These are phyloP conservation scores for Euphorbia lathyris DNA, from an alignment of 345 rosid species.

Conservation along the genomic window DNA sequence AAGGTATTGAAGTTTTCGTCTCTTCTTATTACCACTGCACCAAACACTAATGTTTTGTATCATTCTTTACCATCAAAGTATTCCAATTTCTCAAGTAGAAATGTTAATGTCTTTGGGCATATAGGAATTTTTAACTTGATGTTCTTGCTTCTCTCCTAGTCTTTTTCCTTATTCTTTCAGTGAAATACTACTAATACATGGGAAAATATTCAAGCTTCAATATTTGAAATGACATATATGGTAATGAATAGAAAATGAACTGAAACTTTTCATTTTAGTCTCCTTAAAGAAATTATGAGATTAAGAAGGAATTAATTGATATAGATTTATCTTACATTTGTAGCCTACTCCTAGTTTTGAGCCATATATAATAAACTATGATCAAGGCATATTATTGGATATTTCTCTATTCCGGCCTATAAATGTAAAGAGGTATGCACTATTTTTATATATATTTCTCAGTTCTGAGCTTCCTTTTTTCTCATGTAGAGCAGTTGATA, in stretches of 20 bases:
- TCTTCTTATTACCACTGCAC: neutral
- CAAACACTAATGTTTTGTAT: neutral
- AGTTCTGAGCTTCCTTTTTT: neutral
- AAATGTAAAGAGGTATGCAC: neutral
- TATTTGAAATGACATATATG: neutral
- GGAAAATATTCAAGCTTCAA: too few species aligned
- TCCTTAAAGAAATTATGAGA: neutral
- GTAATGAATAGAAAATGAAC: neutral
- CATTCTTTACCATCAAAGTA: neutral
- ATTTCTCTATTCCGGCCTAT: neutral
- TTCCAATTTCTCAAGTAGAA: neutral
- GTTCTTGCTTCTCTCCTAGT: neutral
- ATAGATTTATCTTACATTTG: neutral
- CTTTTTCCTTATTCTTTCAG: neutral
- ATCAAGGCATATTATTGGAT: neutral
- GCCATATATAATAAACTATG: neutral
- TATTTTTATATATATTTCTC: neutral
- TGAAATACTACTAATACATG: neutral
- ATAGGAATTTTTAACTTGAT: neutral
- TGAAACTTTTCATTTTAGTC: neutral
- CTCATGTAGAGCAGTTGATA: slow-evolving; percentile 53
- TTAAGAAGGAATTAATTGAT: neutral
- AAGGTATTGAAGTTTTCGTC: slow-evolving; percentile 42
- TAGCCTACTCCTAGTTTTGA: neutral
- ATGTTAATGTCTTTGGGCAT: neutral